phyloP scores from a whole-genome alignment of 1,139 yeast genomes.

The Candida mesenterica region DNA sequence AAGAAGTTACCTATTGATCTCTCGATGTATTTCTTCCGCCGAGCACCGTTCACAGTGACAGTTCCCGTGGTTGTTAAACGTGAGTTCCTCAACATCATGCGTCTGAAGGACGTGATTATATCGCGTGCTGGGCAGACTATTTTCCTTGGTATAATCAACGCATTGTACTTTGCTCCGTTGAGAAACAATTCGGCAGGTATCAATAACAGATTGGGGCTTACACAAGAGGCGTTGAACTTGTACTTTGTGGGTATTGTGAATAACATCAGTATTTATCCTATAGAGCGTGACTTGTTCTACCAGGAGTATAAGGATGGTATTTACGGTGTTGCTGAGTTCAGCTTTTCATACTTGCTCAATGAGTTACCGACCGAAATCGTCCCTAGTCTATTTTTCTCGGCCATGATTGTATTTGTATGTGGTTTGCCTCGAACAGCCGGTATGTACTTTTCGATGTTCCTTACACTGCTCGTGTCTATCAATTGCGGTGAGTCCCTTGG shows the following conservation, averaged over 20 bases:
- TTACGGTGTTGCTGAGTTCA: constrained; percentile 22
- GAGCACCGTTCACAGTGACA: constrained; percentile 20
- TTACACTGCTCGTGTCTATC: constrained; percentile 17
- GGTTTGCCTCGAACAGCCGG: constrained; percentile 23
- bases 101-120: constrained; percentile 20
- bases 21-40: constrained; percentile 16
- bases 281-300: constrained; percentile 24
- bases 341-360: constrained; percentile 21
- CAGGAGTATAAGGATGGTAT: constrained; percentile 25
- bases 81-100: constrained; percentile 18
- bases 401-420: constrained; percentile 21
- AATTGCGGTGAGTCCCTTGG: constrained; percentile 27
- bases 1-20: constrained; percentile 1
- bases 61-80: constrained; percentile 17
- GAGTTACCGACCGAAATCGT: constrained; percentile 24
- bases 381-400: constrained; percentile 21
- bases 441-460: constrained; percentile 23
- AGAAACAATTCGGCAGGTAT: constrained; percentile 19
- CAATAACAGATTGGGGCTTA: constrained; percentile 23
- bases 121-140: constrained; percentile 22
- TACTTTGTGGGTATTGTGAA: constrained; percentile 26
- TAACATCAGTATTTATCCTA: constrained; percentile 23
- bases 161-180: constrained; percentile 25
- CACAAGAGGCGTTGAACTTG: constrained; percentile 22
- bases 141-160: constrained; percentile 19